phyloP scores from a whole-genome alignment of 2,329 filamentous ascomycete species.

The Cercospora brassicicola region DNA sequence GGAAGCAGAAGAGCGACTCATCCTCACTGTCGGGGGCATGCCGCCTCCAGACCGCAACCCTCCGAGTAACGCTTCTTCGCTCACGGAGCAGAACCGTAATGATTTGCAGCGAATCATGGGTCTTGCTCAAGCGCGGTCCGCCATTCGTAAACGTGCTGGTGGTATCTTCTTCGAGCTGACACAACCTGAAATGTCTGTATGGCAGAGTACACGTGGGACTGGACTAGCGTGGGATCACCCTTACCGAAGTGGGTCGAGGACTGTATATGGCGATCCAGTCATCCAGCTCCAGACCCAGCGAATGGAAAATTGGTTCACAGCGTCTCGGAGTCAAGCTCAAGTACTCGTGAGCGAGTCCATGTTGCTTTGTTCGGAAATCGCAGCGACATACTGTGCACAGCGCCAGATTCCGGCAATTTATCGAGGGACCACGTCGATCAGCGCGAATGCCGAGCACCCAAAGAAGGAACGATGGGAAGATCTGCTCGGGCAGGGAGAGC shows the following conservation, averaged over 20 bases:
- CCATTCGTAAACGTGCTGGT: conserved; percentile 40
- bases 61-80: conserved; percentile 24
- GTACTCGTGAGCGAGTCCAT: conserved; percentile 52
- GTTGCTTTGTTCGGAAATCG: conserved; percentile 57
- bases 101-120: conserved; percentile 41
- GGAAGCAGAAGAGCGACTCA: conserved; percentile 15
- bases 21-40: conserved; percentile 40
- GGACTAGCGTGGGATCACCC: conserved; percentile 47
- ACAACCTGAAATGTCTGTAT: conserved; percentile 40
- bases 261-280: conserved; percentile 47
- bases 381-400: conserved; percentile 54
- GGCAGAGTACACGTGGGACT: conserved; percentile 32
- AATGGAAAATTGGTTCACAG: conserved; percentile 39
- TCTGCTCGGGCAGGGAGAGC: conserved; percentile 41
- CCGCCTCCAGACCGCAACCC: conserved; percentile 24
- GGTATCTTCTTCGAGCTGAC: conserved; percentile 40
- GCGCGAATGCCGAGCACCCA: conserved; percentile 39
- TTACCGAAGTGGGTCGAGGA: conserved; percentile 40
- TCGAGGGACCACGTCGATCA: conserved; percentile 41
- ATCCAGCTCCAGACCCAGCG: conserved; percentile 41
- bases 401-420: conserved; percentile 55
- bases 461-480: conserved; percentile 40
- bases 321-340: conserved; percentile 16
- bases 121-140: conserved; percentile 39
- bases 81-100: conserved; percentile 32